phyloP scores from a whole-genome alignment of 352 stramenopile genomes.

The Phytophthora pluvialis region DNA sequence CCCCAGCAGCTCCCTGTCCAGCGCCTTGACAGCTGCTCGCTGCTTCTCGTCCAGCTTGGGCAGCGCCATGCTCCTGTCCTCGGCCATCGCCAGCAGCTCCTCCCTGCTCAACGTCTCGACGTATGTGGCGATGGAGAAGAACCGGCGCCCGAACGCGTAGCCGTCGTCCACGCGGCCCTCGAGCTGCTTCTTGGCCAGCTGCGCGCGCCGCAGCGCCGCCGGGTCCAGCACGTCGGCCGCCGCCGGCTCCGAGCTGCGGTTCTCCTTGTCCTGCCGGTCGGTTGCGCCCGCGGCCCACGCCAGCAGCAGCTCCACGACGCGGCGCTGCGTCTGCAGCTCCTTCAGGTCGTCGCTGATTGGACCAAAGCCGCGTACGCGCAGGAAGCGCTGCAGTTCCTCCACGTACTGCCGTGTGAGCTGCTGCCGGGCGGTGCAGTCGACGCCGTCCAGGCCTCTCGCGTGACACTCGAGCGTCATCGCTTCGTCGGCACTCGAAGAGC shows the following conservation, averaged over 20 bases:
- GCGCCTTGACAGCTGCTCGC: constrained; percentile 47
- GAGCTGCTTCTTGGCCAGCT: constrained; percentile 54
- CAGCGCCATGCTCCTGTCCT: constrained; percentile 32
- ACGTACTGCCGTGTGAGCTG: constrained; percentile 37
- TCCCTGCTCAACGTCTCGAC: constrained; percentile 53
- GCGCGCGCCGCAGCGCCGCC: constrained; percentile 25
- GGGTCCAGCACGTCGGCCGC: constrained; percentile 21
- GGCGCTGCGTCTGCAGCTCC: constrained; percentile 49
- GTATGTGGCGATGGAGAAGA: constrained; percentile 61
- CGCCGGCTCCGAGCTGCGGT: constrained; percentile 9
- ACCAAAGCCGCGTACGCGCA: constrained; percentile 46
- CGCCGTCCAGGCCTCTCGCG: constrained; percentile 40
- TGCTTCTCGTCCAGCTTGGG: constrained; percentile 44
- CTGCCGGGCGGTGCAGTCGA: not conserved
- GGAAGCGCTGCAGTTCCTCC: constrained; percentile 38
- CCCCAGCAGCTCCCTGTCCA: constrained; percentile 59
- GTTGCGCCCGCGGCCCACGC: constrained; percentile 24
- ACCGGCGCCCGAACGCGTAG: constrained; percentile 73
- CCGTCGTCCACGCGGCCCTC: constrained; percentile 50
- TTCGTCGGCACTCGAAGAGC: not conserved
- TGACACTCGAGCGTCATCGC: constrained; percentile 47
- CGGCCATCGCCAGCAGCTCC: constrained; percentile 47
- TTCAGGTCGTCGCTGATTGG: constrained; percentile 34
- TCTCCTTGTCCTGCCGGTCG: constrained; percentile 6
- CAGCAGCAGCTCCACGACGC: constrained; percentile 53